phyloP scores from a whole-genome alignment of 179 eudicot genomes.

The Beta corolliflora region DNA sequence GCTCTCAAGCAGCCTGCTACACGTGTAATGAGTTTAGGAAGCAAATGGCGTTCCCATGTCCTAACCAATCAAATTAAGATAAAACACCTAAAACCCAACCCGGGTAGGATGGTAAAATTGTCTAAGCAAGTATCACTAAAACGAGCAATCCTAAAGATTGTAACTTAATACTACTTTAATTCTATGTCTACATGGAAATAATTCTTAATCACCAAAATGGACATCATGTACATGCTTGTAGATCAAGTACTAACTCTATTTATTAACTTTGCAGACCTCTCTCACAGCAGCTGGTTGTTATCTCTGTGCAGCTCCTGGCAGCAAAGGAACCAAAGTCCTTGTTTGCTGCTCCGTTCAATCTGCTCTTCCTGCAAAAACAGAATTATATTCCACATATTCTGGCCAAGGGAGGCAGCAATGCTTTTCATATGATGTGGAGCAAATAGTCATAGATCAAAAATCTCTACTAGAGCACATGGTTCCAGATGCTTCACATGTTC shows the following conservation, averaged over 20 bases:
- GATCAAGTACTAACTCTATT: background rate
- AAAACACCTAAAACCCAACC: too few relatives aligned
- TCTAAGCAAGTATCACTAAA: too few relatives aligned
- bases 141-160: too few relatives aligned
- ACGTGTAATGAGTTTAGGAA: too few relatives aligned
- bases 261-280: constrained; percentile 56
- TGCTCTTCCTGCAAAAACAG: constrained; percentile 43
- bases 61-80: too few relatives aligned
- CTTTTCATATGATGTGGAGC: constrained; percentile 41
- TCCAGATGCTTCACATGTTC: constrained; percentile 44
- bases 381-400: constrained; percentile 35
- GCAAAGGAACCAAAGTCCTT: constrained; percentile 77
- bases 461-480: constrained; percentile 28
- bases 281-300: constrained; percentile 92
- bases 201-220: too few relatives aligned
- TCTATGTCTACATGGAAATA: too few relatives aligned
- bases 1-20: too few relatives aligned
- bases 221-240: too few relatives aligned
- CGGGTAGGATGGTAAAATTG: too few relatives aligned
- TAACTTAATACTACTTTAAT: too few relatives aligned
- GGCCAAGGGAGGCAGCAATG: constrained; percentile 23
- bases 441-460: constrained; percentile 50
- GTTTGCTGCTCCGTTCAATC: constrained; percentile 71
- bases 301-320: constrained; percentile 90
- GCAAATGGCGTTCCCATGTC: too few relatives aligned